A percentile compares a stretch with the other conserved stretches of the same genome.
Conservation (phyloP, 352 stramenopile genomes). For the Phytopythium ostracodes region DNA sequence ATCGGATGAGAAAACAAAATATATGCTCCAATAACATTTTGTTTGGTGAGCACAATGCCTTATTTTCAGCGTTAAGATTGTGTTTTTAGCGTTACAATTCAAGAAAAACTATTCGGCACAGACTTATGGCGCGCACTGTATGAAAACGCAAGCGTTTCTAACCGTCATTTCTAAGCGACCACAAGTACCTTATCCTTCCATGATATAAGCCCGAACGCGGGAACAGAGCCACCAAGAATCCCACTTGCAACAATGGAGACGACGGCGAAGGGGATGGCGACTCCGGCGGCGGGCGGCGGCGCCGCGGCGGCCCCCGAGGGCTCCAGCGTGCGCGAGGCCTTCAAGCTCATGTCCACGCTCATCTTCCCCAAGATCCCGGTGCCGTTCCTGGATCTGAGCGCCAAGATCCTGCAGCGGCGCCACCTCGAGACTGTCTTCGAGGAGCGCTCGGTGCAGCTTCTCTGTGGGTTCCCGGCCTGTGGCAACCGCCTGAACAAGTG, state of each 20-base stretch:
- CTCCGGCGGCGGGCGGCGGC: not conserved
- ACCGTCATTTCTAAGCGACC: not conserved
- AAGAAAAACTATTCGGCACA: too few species aligned
- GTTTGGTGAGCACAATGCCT: too few species aligned
- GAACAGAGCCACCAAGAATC: not conserved
- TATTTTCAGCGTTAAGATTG: too few species aligned
- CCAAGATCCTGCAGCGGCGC: conserved; percentile 62
- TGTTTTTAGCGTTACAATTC: too few species aligned
- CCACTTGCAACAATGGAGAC: not conserved
- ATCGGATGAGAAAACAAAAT: too few species aligned
- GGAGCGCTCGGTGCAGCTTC: conserved; percentile 60
- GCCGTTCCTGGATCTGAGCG: conserved; percentile 64
- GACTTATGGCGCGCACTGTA: too few species aligned
- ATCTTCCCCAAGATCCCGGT: conserved; percentile 57
- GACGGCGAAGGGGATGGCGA: not conserved
- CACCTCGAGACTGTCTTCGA: conserved; percentile 84
- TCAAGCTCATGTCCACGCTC: conserved; percentile 77
- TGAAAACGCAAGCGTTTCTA: not conserved
- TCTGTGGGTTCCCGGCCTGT: conserved; percentile 74
- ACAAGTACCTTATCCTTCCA: not conserved
- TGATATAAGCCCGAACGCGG: not conserved
- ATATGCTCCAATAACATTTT: too few species aligned
- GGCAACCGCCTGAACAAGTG: conserved; percentile 47
- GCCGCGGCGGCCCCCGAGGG: conserved; percentile 13
- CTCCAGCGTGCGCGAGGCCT: conserved; percentile 73